Conservation (phyloP, 2,329 filamentous ascomycete genomes). For the Hypomyces perniciosus region DNA sequence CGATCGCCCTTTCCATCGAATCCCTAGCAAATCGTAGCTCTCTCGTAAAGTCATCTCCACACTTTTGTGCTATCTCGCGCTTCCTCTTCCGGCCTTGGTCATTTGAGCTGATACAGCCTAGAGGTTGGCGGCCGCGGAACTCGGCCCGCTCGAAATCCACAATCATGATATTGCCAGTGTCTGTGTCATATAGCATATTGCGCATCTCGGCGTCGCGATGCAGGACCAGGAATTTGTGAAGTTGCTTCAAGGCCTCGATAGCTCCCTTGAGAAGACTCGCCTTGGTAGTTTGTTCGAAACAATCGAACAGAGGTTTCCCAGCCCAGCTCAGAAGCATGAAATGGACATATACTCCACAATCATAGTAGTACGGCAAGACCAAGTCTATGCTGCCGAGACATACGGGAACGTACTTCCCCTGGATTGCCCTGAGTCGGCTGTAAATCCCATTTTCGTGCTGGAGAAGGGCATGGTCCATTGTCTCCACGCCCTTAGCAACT, state of each 20-base stretch:
- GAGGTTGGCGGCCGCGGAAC: conserved; percentile 11
- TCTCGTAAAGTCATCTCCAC: too few species aligned
- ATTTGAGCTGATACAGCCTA: too few species aligned
- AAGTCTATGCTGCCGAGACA: conserved; percentile 28
- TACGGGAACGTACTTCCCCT: conserved; percentile 30
- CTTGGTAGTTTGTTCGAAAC: neutral
- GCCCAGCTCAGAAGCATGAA: conserved; percentile 31
- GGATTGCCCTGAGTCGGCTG: conserved; percentile 21
- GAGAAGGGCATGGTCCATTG: conserved; percentile 16
- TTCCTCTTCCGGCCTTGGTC: too few species aligned
- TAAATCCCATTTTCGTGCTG: conserved; percentile 28
- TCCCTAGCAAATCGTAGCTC: too few species aligned
- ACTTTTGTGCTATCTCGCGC: too few species aligned
- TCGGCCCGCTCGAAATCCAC: conserved; percentile 28
- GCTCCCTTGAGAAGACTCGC: conserved; percentile 5
- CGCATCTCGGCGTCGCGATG: conserved; percentile 24
- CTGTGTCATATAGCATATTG: conserved; percentile 27
- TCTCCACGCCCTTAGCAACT: conserved; percentile 34
- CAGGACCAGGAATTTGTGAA: conserved; percentile 20
- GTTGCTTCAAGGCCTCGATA: conserved; percentile 1
- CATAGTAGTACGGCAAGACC: conserved; percentile 25
- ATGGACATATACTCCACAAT: conserved; percentile 23
- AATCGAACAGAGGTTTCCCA: conserved; percentile 10
- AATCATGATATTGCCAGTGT: conserved; percentile 22
- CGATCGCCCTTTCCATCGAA: too few species aligned